Percentiles rank a stretch among this genome's conserved stretches.
These are phyloP conservation scores for Isoetes taiwanensis DNA, from an alignment of 75 land plant species.

Conservation along the genomic window DNA sequence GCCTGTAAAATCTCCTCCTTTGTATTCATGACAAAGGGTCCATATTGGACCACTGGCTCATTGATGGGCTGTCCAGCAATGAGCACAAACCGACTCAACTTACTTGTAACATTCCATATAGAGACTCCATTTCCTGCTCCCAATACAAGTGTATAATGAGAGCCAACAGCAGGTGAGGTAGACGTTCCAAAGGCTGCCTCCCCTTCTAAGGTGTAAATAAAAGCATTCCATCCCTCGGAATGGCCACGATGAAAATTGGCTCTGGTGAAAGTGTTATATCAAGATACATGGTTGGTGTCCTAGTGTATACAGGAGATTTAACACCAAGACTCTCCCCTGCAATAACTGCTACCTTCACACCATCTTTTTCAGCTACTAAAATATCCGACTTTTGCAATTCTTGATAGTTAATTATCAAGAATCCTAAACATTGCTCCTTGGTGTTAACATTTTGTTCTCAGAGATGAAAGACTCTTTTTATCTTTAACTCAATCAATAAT, in stretches of 20 bases:
- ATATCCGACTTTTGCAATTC: constrained; percentile 47
- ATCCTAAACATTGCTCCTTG: no score
- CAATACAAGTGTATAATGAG: constrained; percentile 43
- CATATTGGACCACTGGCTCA: constrained; percentile 67
- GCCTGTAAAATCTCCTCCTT: constrained; percentile 62
- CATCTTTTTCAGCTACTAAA: constrained; percentile 43
- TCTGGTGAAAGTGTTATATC: constrained; percentile 68
- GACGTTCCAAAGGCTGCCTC: constrained; percentile 38
- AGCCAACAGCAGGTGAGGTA: constrained; percentile 14
- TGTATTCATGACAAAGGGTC: constrained; percentile 95
- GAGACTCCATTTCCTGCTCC: constrained; percentile 54
- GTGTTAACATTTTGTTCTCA: no score
- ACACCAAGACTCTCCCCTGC: constrained; percentile 78
- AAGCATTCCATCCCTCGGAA: constrained; percentile 68
- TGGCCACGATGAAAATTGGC: constrained; percentile 49
- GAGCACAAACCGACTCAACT: constrained; percentile 48
- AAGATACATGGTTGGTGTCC: constrained; percentile 86
- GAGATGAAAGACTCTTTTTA: no score
- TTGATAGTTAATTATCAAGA: constrained; percentile 66
- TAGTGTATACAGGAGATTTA: constrained; percentile 62
- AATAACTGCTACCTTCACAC: constrained; percentile 54
- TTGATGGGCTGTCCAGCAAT: constrained; percentile 72
- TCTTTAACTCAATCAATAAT: no score
- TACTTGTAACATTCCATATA: constrained; percentile 53
- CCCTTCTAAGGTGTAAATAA: constrained; percentile 62